Percentiles rank a stretch among this genome's conserved stretches.
These are phyloP conservation scores for Madurella fahalii DNA, from an alignment of 2,329 filamentous ascomycete genomes.

Conservation along the genomic window DNA sequence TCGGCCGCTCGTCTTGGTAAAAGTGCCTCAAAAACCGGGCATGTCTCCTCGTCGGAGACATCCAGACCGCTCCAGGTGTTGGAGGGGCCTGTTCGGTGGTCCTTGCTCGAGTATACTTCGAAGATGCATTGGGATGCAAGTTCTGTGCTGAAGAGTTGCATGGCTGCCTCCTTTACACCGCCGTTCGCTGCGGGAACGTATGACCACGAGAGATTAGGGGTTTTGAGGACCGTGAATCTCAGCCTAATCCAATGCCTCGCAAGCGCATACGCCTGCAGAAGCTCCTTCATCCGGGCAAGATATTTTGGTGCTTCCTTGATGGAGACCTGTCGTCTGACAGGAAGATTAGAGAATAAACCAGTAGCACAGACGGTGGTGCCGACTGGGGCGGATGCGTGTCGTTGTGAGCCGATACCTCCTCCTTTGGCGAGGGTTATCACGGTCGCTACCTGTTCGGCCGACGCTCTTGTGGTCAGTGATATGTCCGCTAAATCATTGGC, in stretches of 20 bases:
- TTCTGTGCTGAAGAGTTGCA: slow-evolving; percentile 59
- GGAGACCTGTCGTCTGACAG: slow-evolving; percentile 58
- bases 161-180: slow-evolving; percentile 52
- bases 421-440: slow-evolving; percentile 40
- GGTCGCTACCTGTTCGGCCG: slow-evolving; percentile 56
- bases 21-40: slow-evolving; percentile 53
- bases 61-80: too few relatives aligned
- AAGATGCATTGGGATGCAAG: slow-evolving; percentile 53
- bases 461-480: slow-evolving; percentile 59
- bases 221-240: slow-evolving; percentile 54
- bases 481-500: slow-evolving; percentile 58
- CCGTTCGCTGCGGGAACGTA: slow-evolving; percentile 55
- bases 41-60: neutral
- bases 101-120: slow-evolving; percentile 20
- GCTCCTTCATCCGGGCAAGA: slow-evolving; percentile 53
- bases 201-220: slow-evolving; percentile 52
- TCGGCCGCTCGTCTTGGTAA: slow-evolving; percentile 51
- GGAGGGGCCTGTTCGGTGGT: neutral
- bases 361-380: slow-evolving; percentile 64
- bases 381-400: slow-evolving; percentile 49
- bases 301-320: slow-evolving; percentile 56
- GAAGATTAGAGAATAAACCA: slow-evolving; percentile 56
- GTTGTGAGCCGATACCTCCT: slow-evolving; percentile 39
- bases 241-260: slow-evolving; percentile 61
- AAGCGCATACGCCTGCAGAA: slow-evolving; percentile 62